These are phyloP conservation scores for Nematocida sp. DNA, from an alignment of 371 early-diverging fungal genomes.

Conservation along the genomic window DNA sequence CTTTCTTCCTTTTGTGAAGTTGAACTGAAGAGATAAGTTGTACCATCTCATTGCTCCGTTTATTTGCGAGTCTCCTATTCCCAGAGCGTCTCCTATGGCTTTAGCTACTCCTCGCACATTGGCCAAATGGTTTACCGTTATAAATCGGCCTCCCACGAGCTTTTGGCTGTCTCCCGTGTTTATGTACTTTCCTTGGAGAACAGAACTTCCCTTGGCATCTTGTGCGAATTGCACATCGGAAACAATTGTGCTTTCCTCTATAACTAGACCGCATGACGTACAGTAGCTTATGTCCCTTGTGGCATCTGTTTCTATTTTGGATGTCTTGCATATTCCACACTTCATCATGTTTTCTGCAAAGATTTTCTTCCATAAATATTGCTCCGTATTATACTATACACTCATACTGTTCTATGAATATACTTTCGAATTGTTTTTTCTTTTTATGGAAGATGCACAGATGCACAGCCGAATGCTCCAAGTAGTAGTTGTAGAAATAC, in stretches of 20 bases:
- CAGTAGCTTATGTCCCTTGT: conserved; percentile 64
- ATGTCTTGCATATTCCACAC: conserved; percentile 63
- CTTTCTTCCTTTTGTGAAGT: conserved; percentile 84
- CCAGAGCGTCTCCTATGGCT: conserved; percentile 55
- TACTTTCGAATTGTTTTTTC: too few relatives aligned
- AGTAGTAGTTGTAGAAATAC: conserved; percentile 35
- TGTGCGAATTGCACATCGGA: conserved; percentile 85
- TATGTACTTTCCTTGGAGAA: conserved; percentile 65
- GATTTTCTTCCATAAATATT: too few relatives aligned
- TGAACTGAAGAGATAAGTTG: conserved; percentile 79
- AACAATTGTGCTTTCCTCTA: conserved; percentile 88
- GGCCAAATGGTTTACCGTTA: conserved; percentile 40
- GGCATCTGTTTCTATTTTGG: conserved; percentile 58
- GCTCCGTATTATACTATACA: too few relatives aligned
- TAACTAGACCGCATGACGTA: conserved; percentile 70
- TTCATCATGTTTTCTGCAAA: conserved; percentile 38
- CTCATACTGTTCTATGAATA: too few relatives aligned
- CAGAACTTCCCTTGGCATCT: conserved; percentile 62
- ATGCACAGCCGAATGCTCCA: conserved; percentile 29
- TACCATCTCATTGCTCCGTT: conserved; percentile 83
- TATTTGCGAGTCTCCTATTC: conserved; percentile 71
- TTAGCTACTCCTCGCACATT: conserved; percentile 23
- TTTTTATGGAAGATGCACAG: conserved; percentile 46
- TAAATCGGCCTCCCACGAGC: conserved; percentile 41
- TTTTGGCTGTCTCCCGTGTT: conserved; percentile 52